Evolutionary conservation across 768 basidiomycete genomes (phyloP).

Genomic region (Lactarius quietus): DNA sequence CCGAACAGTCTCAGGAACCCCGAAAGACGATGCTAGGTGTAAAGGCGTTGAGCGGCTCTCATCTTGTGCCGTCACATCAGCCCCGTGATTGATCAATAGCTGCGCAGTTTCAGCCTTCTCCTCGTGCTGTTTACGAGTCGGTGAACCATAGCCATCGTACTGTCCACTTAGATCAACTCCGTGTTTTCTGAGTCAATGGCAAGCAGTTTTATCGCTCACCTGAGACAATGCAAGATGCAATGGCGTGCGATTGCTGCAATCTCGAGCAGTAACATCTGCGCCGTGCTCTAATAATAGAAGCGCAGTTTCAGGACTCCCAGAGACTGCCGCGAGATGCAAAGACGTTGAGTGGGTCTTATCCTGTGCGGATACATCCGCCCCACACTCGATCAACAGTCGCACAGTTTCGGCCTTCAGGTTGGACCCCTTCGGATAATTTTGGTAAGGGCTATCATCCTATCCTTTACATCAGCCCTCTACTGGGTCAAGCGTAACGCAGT

Average conservation of each 20-base stretch:
- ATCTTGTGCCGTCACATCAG: not conserved
- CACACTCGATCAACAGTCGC: not conserved
- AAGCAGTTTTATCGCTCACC: not conserved
- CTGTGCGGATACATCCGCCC: not conserved
- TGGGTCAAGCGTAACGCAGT: not conserved
- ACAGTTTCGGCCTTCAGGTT: no score
- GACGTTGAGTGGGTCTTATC: not conserved
- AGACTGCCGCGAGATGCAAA: not conserved
- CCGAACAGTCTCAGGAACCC: not conserved
- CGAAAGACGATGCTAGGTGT: not conserved
- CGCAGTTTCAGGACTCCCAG: not conserved
- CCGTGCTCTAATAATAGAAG: not conserved
- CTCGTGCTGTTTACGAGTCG: constrained; percentile 46
- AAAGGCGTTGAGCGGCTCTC: not conserved
- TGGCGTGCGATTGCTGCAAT: not conserved
- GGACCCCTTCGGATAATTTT: no score
- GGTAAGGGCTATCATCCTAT: not conserved
- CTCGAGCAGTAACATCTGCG: not conserved
- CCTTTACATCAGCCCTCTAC: not conserved
- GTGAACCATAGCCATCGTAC: no score
- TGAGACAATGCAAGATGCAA: not conserved
- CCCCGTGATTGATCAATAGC: not conserved
- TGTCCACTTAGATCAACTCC: no score
- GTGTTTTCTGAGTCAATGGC: not conserved
- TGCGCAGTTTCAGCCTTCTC: not conserved